Conservation (phyloP, 495 filamentous ascomycete species). For the Cercophora newfieldiana region DNA sequence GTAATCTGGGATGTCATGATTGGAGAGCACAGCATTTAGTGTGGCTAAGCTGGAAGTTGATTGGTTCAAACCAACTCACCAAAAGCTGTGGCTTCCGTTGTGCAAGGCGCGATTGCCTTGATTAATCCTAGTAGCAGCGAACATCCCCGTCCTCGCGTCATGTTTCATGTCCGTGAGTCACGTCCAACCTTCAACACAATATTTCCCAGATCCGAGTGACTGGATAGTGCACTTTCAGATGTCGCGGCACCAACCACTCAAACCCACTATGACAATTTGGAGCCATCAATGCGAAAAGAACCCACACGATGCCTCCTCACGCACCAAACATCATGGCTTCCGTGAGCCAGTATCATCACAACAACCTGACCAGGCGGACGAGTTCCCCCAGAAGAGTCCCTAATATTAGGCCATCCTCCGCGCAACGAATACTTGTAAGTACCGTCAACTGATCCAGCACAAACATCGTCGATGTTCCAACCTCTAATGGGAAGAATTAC, state of each 20-base stretch:
- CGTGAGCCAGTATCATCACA: not conserved
- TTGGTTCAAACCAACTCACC: conserved; percentile 1
- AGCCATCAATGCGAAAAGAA: not conserved
- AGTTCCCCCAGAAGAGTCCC: not conserved
- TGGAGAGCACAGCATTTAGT: conserved; percentile 3
- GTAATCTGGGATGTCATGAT: conserved; percentile 9
- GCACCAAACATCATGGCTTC: not conserved
- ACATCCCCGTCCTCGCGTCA: not conserved
- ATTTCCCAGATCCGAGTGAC: conserved; percentile 6
- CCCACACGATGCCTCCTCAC: conserved; percentile 4
- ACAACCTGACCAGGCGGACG: not conserved
- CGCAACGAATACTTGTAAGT: not conserved
- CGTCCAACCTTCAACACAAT: not conserved
- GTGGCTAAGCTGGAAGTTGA: not conserved
- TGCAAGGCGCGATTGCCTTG: not conserved
- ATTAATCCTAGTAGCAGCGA: not conserved
- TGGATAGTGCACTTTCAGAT: not conserved
- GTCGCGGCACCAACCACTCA: not conserved
- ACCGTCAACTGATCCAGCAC: not conserved
- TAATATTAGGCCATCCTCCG: not conserved
- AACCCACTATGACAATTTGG: not conserved
- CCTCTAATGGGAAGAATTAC: not conserved
- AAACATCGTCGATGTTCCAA: not conserved
- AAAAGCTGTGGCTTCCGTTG: not conserved
- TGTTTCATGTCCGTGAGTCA: conserved; percentile 1